Evolutionary conservation across 768 basidiomycete species (phyloP).

Genomic region (Lactifluus echinatus): DNA sequence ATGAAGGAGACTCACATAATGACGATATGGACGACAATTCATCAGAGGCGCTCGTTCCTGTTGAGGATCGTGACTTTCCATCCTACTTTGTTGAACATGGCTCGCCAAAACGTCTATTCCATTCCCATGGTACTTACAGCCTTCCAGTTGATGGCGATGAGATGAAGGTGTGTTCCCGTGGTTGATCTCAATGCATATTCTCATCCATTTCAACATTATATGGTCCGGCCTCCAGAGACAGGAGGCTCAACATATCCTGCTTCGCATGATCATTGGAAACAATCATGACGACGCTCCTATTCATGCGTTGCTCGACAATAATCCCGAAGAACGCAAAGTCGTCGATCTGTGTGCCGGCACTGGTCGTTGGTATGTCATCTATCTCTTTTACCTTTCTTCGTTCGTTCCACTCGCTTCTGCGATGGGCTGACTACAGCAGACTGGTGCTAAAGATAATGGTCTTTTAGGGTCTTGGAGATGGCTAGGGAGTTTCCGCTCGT

Average conservation of each 20-base stretch:
- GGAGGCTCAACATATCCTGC: conserved; percentile 17
- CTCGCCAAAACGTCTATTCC: conserved; percentile 48
- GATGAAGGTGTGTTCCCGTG: conserved; percentile 48
- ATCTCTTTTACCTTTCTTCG: conserved; percentile 19
- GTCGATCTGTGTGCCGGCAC: conserved; percentile 75
- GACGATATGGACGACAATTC: conserved; percentile 35
- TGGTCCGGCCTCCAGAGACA: not conserved
- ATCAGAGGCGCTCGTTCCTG: conserved; percentile 35
- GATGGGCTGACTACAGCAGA: not conserved
- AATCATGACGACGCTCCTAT: conserved; percentile 62
- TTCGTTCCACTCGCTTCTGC: conserved; percentile 7
- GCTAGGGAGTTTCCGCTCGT: conserved; percentile 55
- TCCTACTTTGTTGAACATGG: conserved; percentile 48
- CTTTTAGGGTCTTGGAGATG: conserved; percentile 65
- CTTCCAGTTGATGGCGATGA: conserved; percentile 66
- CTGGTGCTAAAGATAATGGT: not conserved
- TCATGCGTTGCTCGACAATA: conserved; percentile 36
- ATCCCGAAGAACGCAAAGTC: conserved; percentile 39
- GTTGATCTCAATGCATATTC: not conserved
- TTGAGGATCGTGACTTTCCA: conserved; percentile 48
- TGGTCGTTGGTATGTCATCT: conserved; percentile 52
- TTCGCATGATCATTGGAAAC: conserved; percentile 39
- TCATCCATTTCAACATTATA: not conserved
- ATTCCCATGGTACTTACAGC: conserved; percentile 57
- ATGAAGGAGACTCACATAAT: not conserved